Percentiles rank a stretch among this genome's conserved stretches.
Conservation (phyloP, 768 basidiomycete genomes). For the Favolaschia claudopus region DNA sequence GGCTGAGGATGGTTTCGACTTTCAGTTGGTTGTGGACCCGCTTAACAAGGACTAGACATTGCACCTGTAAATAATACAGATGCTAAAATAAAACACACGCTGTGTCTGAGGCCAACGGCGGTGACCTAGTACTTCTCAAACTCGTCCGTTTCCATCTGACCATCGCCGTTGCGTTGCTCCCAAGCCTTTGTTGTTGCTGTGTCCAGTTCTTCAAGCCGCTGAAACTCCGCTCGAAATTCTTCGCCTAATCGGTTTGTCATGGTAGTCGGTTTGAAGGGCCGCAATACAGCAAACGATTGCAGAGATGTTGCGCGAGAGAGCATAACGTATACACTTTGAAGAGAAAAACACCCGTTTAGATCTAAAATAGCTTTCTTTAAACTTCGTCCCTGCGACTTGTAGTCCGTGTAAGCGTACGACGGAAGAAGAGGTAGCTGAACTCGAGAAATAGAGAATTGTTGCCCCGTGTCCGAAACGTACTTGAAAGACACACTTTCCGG, state of each 20-base stretch:
- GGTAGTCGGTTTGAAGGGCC: not conserved
- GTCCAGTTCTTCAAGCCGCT: not conserved
- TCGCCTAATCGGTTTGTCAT: not conserved
- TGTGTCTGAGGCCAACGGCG: too few species aligned
- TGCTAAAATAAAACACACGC: too few species aligned
- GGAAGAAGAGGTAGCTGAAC: not conserved
- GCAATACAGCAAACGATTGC: not conserved
- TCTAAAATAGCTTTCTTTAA: not conserved
- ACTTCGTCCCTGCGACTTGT: not conserved
- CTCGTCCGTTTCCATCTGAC: not conserved
- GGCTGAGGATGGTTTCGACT: too few species aligned
- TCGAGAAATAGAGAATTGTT: not conserved
- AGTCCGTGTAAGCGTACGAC: conserved; percentile 1
- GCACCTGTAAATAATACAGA: too few species aligned
- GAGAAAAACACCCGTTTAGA: not conserved
- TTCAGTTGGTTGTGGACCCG: too few species aligned
- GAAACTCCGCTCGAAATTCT: not conserved
- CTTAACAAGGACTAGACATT: too few species aligned
- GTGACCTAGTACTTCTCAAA: too few species aligned
- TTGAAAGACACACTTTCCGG: not conserved
- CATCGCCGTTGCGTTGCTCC: not conserved
- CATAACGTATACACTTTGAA: conserved; percentile 8
- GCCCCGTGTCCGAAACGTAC: not conserved
- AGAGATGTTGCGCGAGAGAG: not conserved
- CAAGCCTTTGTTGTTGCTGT: not conserved